phyloP scores from a whole-genome alignment of 2,329 filamentous ascomycete species.

The Colletotrichum musicola region DNA sequence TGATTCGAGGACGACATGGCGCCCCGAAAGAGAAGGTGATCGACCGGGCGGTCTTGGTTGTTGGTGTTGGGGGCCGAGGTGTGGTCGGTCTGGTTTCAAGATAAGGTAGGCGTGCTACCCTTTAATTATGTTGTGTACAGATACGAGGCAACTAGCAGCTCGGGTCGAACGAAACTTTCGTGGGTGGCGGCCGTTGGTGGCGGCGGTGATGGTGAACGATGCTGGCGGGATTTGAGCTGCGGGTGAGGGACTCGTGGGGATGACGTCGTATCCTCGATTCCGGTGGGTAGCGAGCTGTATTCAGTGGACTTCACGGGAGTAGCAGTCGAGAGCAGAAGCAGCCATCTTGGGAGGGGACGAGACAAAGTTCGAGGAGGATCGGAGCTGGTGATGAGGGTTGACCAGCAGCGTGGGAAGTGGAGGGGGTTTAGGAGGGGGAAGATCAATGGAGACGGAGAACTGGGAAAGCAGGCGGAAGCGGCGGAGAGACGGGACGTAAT shows the following conservation, averaged over 20 bases:
- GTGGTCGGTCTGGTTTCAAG: background rate
- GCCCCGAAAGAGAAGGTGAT: constrained; percentile 23
- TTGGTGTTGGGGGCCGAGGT: background rate
- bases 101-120: background rate
- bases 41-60: constrained; percentile 1
- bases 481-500: constrained; percentile 34
- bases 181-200: background rate
- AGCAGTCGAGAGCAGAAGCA: constrained; percentile 24
- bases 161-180: constrained; percentile 3
- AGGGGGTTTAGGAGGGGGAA: constrained; percentile 17
- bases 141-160: background rate
- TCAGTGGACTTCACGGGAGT: constrained; percentile 36
- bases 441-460: constrained; percentile 30
- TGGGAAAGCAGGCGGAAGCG: constrained; percentile 32
- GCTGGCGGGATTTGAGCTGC: background rate
- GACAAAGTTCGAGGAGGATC: constrained; percentile 2
- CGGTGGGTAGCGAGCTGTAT: background rate
- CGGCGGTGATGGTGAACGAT: background rate
- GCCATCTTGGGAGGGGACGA: constrained; percentile 24
- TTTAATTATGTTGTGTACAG: background rate
- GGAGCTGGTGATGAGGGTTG: background rate
- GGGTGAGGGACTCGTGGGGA: background rate
- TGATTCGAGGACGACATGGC: constrained; percentile 26
- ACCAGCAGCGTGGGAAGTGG: background rate
- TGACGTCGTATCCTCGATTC: background rate